A percentile compares a stretch with the other conserved stretches of the same genome.
Conservation (phyloP, 2,329 filamentous ascomycete species). For the Drechslerella dactyloides region DNA sequence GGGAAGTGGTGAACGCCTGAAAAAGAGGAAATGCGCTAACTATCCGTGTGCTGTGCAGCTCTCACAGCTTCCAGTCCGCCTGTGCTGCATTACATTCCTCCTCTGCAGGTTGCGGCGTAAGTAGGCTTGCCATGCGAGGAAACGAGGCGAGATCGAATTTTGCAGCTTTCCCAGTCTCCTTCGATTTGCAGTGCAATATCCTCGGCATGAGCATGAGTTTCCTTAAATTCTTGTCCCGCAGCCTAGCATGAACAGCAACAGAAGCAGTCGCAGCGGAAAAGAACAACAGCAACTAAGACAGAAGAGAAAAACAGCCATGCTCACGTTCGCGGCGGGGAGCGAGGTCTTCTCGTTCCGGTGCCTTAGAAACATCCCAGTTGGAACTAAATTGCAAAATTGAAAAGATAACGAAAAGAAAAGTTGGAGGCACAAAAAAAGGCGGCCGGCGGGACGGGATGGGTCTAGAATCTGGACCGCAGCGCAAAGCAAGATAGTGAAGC, state of each 20-base stretch:
- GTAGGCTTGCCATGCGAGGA: too few species aligned
- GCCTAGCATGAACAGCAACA: too few species aligned
- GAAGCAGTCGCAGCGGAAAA: not conserved
- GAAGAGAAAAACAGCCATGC: slow-evolving; percentile 1
- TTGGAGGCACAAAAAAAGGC: slow-evolving; percentile 32
- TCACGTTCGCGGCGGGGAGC: slow-evolving; percentile 21
- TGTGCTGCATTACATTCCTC: not conserved
- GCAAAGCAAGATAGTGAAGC: not conserved
- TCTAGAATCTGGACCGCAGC: slow-evolving; percentile 29
- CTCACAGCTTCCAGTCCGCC: not conserved
- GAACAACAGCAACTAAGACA: slow-evolving; percentile 10
- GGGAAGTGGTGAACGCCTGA: not conserved
- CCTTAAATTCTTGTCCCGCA: too few species aligned
- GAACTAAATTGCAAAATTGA: slow-evolving; percentile 19
- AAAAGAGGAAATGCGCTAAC: not conserved
- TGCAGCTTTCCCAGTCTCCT: too few species aligned
- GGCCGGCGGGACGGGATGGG: slow-evolving; percentile 28
- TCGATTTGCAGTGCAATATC: too few species aligned
- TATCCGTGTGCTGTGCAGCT: not conserved
- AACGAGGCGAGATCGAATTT: too few species aligned
- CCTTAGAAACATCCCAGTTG: slow-evolving; percentile 20
- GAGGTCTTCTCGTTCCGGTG: slow-evolving; percentile 45
- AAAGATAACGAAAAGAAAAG: slow-evolving; percentile 5
- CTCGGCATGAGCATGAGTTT: too few species aligned
- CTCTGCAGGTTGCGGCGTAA: not conserved